Base-by-base conservation (phyloP, 805 yeast genomes). In the Grigorovia transvaalensis region DNA sequence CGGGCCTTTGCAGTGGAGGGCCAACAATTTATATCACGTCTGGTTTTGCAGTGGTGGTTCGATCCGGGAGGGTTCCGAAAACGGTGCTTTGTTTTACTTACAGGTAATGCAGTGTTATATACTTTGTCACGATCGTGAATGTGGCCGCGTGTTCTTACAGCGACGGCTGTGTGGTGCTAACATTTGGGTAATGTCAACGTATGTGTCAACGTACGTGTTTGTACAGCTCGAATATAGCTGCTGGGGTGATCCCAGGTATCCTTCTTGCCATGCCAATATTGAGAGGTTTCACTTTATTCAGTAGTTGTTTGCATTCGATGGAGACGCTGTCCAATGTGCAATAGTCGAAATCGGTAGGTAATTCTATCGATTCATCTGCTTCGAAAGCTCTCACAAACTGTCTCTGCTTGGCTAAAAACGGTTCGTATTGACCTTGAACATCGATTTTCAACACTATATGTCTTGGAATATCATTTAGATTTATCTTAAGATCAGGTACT, bases 251-350 rank as follows among this genome's bases (percentile, higher is more conserved):
- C 0, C 99, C 98, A 61, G 93, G 95, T 12, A 91, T 85, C 58
- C 98, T 75, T 64, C 96, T 77, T 0, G 98, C 98, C 65, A 93
- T 98, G 0, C 98, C 98, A 46, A 93, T 80, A 0, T 97, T 93
- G 50, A 80, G 79, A 0, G 99, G 99, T 55, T 86, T 84, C 15
- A 88, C 81, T 11, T 76, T 74, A 59, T 88, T 86, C 51, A 93
- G 71, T 11, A 85, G 69, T 17, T 72, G 73, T 52, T 85, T 78
- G 30, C 82, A 90, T 62, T 91, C 97, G 27, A 78, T 74, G 1
- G 95, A 85, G n/a, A 91, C 68, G 0, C 87, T 79, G 17, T 79
- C 74, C 49, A 84, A 58, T 13, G 71, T 62, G 12, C 75, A 59
- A 64, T 90, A 91, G 56, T 82, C 84, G 58, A 77, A 79, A 53